Conservation (phyloP, 139 green algal genomes). For the Chloropicon primus region DNA sequence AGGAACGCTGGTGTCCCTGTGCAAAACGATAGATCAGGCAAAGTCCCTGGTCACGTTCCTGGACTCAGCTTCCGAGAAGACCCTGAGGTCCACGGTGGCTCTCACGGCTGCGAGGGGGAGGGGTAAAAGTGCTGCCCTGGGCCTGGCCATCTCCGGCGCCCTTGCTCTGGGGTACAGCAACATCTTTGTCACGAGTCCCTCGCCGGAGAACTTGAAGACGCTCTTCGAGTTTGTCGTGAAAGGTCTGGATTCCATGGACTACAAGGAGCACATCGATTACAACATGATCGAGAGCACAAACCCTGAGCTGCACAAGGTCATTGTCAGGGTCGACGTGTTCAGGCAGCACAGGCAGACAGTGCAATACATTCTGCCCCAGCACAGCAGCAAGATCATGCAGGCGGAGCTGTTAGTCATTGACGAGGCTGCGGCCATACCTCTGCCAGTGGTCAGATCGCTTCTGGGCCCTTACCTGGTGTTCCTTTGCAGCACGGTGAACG, state of each 20-base stretch:
- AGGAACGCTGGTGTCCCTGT: slow-evolving; percentile 37
- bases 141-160: slow-evolving; percentile 60
- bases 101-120: slow-evolving; percentile 80
- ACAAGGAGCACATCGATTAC: slow-evolving; percentile 95
- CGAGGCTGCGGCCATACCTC: slow-evolving; percentile 76
- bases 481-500: slow-evolving; percentile 59
- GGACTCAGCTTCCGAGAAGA: slow-evolving; percentile 90
- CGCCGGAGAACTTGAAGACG: slow-evolving; percentile 90
- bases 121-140: slow-evolving; percentile 53
- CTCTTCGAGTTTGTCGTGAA: slow-evolving; percentile 98
- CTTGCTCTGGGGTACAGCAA: slow-evolving; percentile 88
- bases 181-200: slow-evolving; percentile 95
- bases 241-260: slow-evolving; percentile 70
- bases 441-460: slow-evolving; percentile 82
- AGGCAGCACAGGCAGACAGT: slow-evolving; percentile 81
- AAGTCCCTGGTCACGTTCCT: slow-evolving; percentile 89
- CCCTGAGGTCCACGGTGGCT: slow-evolving; percentile 83
- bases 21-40: slow-evolving; percentile 66
- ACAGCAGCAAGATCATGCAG: slow-evolving; percentile 65
- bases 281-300: slow-evolving; percentile 88
- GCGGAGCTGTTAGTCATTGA: slow-evolving; percentile 97
- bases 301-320: slow-evolving; percentile 69
- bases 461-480: slow-evolving; percentile 97
- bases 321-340: slow-evolving; percentile 90
- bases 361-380: slow-evolving; percentile 92